phyloP scores from a whole-genome alignment of 768 basidiomycete species.

The Phlegmacium glaucopus region DNA sequence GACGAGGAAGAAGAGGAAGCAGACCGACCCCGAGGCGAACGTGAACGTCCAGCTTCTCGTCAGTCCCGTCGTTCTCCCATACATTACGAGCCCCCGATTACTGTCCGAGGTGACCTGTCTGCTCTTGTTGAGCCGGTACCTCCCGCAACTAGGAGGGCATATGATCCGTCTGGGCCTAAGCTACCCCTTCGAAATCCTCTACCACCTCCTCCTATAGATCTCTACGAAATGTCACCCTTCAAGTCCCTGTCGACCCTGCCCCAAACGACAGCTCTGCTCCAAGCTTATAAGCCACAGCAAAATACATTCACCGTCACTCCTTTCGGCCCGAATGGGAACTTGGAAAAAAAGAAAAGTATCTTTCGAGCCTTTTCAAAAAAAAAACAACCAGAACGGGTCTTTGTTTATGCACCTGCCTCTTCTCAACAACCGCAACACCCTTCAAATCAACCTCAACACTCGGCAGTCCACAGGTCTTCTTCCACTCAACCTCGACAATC shows the following conservation, averaged over 20 bases:
- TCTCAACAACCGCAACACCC: too few relatives aligned
- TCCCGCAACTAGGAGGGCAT: constrained; percentile 23
- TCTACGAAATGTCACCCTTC: constrained; percentile 59
- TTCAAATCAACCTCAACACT: too few relatives aligned
- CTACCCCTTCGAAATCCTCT: constrained; percentile 50
- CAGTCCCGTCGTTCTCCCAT: constrained; percentile 11
- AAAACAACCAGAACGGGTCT: too few relatives aligned
- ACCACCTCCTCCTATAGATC: constrained; percentile 56
- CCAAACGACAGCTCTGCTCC: constrained; percentile 37
- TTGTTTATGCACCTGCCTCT: too few relatives aligned
- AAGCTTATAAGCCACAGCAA: constrained; percentile 23
- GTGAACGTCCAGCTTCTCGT: constrained; percentile 3
- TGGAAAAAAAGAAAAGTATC: constrained; percentile 27
- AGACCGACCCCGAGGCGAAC: constrained; percentile 13
- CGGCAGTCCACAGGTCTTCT: too few relatives aligned
- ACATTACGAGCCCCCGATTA: constrained; percentile 14
- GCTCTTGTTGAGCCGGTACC: constrained; percentile 30
- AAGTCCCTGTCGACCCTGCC: constrained; percentile 52
- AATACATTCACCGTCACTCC: constrained; percentile 14
- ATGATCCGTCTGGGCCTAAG: constrained; percentile 25
- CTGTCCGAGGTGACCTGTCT: constrained; percentile 20
- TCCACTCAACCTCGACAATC: too few relatives aligned
- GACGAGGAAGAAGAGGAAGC: constrained; percentile 20
- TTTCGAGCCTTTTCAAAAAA: too few relatives aligned
- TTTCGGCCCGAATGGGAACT: not conserved